Evolutionary conservation across 2,329 filamentous ascomycete genomes (phyloP).

Genomic region (Cordyceps pruinosa): DNA sequence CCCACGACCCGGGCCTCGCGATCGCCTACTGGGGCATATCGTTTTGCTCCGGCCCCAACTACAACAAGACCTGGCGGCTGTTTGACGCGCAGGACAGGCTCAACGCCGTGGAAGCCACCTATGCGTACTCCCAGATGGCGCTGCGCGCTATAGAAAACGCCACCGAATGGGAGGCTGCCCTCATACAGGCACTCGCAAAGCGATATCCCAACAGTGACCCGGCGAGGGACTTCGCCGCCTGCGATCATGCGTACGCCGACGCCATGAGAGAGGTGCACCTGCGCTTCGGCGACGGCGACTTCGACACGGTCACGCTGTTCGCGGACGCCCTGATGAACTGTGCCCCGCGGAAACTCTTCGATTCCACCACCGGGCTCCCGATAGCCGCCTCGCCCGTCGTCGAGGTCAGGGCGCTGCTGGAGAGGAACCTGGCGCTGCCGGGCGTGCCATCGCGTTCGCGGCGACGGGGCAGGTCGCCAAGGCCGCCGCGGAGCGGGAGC

Average conservation of each 20-base stretch:
- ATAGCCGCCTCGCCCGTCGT: slow-evolving; percentile 25
- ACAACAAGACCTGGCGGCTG: slow-evolving; percentile 68
- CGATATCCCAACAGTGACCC: no score
- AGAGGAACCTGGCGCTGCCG: slow-evolving; percentile 40
- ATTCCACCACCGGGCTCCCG: slow-evolving; percentile 28
- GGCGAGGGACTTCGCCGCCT: slow-evolving; percentile 62
- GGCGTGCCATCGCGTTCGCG: slow-evolving; percentile 56
- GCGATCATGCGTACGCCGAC: slow-evolving; percentile 28
- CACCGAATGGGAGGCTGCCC: no score
- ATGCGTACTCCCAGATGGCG: slow-evolving; percentile 30
- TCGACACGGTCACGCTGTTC: slow-evolving; percentile 31
- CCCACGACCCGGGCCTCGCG: slow-evolving; percentile 45
- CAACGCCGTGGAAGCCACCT: slow-evolving; percentile 27
- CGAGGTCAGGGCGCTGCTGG: slow-evolving; percentile 29
- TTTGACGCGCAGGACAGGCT: slow-evolving; percentile 49
- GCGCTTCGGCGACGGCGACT: slow-evolving; percentile 32
- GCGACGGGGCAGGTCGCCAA: slow-evolving; percentile 47
- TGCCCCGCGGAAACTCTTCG: slow-evolving; percentile 40
- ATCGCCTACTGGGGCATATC: slow-evolving; percentile 67
- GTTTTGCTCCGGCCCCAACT: slow-evolving; percentile 67
- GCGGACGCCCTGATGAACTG: slow-evolving; percentile 42
- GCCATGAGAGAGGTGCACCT: slow-evolving; percentile 33
- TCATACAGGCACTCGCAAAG: no score
- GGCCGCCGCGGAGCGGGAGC: slow-evolving; percentile 43
- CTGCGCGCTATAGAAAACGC: no score